Evolutionary conservation across 2,329 filamentous ascomycete species (phyloP), one percentile per base, ranked within the genome.

Genomic region (Zalaria sp.): DNA sequence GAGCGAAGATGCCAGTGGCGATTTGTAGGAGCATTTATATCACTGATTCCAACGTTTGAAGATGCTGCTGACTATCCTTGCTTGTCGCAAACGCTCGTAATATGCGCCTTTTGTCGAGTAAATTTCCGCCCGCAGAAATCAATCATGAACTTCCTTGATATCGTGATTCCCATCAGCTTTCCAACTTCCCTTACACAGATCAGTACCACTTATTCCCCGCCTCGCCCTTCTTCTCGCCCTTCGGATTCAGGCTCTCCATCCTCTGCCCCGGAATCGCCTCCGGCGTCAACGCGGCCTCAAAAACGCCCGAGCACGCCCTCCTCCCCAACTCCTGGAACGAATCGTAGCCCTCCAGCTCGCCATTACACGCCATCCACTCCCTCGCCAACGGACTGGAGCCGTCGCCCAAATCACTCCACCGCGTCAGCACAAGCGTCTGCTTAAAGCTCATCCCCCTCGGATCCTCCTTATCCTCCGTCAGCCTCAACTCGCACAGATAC

Each of bases 321-420:
- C 66, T 65, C 4, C 72, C 72, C 35, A 77, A 62, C 28, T 62
- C 55, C 2, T 50, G 49, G 47, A 79, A 76, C 31, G 72, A 75
- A 50, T 77, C 67, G 51, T 71, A 79, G 10, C 53, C 54, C 5
- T 57, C 55, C 0, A 52, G 48, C 8, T 61, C 47, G 4, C 70
- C 71, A 50, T 72, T 73, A 31, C 69, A 62, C n/a, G 73, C 69
- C 7, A 66, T 67, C 69, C 75, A 78, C 46, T 76, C 71, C 3
- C 59, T 59, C 7, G 59, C 59, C 32, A 53, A 56, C 2, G 74
- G 71, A 6, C 61, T 63, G 2, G 57, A 64, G 2, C 72, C 72
- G 53, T 75, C 65, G 1, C 75, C 75, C 10, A 80, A 53, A 55
- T 80, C 75, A 46, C 67, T 71, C 75, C 75, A 80, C 11, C 75